These are phyloP conservation scores for Kwoniella dejecticola DNA, from an alignment of 768 basidiomycete species.

Conservation along the genomic window DNA sequence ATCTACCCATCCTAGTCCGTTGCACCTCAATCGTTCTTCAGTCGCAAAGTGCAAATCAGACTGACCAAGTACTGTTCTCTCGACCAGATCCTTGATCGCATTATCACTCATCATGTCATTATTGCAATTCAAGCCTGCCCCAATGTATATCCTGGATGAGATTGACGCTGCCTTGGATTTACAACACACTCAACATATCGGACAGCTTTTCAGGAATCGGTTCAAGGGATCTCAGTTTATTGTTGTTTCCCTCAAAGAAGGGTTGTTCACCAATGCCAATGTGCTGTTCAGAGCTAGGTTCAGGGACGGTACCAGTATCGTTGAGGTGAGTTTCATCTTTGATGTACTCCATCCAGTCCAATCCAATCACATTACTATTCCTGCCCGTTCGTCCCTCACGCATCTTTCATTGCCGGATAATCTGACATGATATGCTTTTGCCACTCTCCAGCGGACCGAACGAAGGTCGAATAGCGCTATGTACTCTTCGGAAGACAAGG, in stretches of 20 bases:
- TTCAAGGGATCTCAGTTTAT: constrained; percentile 99
- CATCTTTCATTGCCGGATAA: too few relatives aligned
- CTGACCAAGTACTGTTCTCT: too few relatives aligned
- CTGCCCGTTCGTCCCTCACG: too few relatives aligned
- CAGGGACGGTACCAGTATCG: constrained; percentile 88
- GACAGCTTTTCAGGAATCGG: constrained; percentile 92
- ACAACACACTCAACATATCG: constrained; percentile 82
- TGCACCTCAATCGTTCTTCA: too few relatives aligned
- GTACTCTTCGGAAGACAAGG: constrained; percentile 29
- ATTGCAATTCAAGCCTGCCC: constrained; percentile 98
- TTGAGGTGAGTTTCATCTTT: constrained; percentile 60
- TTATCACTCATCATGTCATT: constrained; percentile 97
- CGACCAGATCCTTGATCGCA: constrained; percentile 94
- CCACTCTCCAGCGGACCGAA: constrained; percentile 22
- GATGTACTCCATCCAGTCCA: too few relatives aligned
- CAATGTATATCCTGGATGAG: constrained; percentile 99
- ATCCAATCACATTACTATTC: too few relatives aligned
- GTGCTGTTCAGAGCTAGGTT: constrained; percentile 91
- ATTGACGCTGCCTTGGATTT: constrained; percentile 96
- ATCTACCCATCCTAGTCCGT: too few relatives aligned
- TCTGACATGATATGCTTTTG: too few relatives aligned
- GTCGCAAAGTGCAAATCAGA: too few relatives aligned
- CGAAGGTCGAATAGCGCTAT: constrained; percentile 20
- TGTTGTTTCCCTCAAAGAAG: constrained; percentile 94
- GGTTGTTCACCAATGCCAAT: constrained; percentile 95